These are phyloP conservation scores for Gaeumannomyces tritici DNA, from an alignment of 2,329 filamentous ascomycete species.

Conservation along the genomic window DNA sequence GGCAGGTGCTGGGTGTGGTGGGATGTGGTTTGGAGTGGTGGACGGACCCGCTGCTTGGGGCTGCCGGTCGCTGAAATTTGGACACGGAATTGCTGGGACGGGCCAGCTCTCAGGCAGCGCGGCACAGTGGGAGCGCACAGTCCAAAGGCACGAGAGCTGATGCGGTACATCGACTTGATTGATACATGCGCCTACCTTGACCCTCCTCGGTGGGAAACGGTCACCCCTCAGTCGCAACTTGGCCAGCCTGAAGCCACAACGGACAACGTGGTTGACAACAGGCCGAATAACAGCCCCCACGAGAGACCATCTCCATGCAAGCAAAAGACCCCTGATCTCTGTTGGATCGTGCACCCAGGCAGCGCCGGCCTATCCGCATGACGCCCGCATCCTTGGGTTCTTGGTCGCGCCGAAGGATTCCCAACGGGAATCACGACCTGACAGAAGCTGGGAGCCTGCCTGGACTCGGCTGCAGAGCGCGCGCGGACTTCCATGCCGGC, in stretches of 20 bases:
- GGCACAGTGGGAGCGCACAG: not conserved
- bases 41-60: not conserved
- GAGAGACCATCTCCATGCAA: too few relatives aligned
- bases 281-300: not conserved
- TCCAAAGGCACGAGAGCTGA: not conserved
- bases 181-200: too few relatives aligned
- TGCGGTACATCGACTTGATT: not conserved
- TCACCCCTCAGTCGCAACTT: not conserved
- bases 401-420: not conserved
- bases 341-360: not conserved
- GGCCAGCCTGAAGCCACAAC: not conserved
- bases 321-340: not conserved
- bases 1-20: not conserved
- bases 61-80: not conserved
- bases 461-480: not conserved
- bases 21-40: not conserved
- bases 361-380: not conserved
- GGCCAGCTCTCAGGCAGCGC: not conserved
- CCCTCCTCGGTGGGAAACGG: too few relatives aligned
- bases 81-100: not conserved
- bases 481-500: not conserved
- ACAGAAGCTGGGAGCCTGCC: not conserved
- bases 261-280: not conserved
- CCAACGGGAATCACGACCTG: not conserved
- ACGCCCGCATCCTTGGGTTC: not conserved